Percentiles rank a stretch among this genome's conserved stretches.
phyloP scores from a whole-genome alignment of 192 early-diverging fungal species.

The Umbelopsis ramanniana region DNA sequence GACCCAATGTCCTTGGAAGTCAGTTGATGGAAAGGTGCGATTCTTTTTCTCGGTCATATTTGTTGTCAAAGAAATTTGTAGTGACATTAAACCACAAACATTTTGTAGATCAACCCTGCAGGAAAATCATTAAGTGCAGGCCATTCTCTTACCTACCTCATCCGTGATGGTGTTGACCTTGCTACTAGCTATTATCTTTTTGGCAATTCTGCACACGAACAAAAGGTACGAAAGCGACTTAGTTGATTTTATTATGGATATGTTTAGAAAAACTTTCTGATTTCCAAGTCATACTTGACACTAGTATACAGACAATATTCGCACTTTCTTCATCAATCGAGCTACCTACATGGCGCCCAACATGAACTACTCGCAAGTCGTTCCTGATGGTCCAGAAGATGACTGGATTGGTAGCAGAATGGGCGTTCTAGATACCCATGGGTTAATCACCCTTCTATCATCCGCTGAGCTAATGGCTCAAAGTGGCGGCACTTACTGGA shows the following conservation, averaged over 20 bases:
- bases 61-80: neutral
- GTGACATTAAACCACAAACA: neutral
- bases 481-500: neutral
- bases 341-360: slow-evolving; percentile 22
- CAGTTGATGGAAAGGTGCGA: slow-evolving; percentile 17
- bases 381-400: slow-evolving; percentile 4
- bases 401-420: slow-evolving; percentile 15
- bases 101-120: slow-evolving; percentile 23
- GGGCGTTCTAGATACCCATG: slow-evolving; percentile 21
- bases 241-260: neutral
- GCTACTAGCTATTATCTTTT: slow-evolving; percentile 20
- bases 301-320: neutral
- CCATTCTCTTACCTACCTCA: slow-evolving; percentile 8
- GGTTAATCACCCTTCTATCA: slow-evolving; percentile 10
- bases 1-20: slow-evolving; percentile 23
- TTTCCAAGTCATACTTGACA: neutral
- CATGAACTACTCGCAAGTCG: slow-evolving; percentile 27
- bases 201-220: slow-evolving; percentile 5
- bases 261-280: neutral
- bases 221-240: neutral
- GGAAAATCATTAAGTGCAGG: slow-evolving; percentile 14
- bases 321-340: slow-evolving; percentile 19
- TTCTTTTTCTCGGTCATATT: neutral
- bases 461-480: slow-evolving; percentile 5
- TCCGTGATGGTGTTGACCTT: slow-evolving; percentile 6